Base-by-base conservation (phyloP, 495 filamentous ascomycete genomes). In the Penicillium roqueforti region DNA sequence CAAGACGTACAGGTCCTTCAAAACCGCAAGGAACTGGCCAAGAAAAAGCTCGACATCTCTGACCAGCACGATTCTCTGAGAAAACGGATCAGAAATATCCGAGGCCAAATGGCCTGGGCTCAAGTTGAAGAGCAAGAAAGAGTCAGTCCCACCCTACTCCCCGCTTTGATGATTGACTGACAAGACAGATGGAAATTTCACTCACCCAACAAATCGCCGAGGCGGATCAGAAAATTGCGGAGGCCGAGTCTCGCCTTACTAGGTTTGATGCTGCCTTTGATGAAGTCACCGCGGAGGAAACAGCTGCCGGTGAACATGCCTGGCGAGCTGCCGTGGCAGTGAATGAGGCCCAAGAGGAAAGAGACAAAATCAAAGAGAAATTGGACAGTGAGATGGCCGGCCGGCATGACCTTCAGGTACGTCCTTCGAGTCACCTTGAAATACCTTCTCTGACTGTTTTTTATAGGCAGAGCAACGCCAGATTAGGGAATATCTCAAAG, bases 31-130 rank as follows among this genome's bases (percentile, higher is more conserved):
- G 68, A 77, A 53, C 69, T 71, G 51, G 77, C 77, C 4, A 73
- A 74, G 43, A 71, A 72, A 37, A 80, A 78, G 60, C 70, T 86
- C 41, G 76, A 83, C 51, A 57, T 80, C 31, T 77, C 82, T 18
- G 73, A 87, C 53, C 78, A 81, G 23, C 80, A 86, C 31, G 73
- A 78, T 25, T 70, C 72, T 11, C 65, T 89, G 13, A 76, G 82
- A 43, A 65, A 74, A 3, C 79, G 77, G 31, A 68, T 82, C 43
- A 65, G 71, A 28, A 70, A 71, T 23, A 66, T 86, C 45, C 68
- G 76, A 39, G 66, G 71, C 16, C 85, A 91, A 63, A 72, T 89
- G 71, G 85, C 79, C 28, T 92, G 88, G 88, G 76, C 80, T 23
- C 86, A 89, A 56, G 87, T 92, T 2, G 78, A 82, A 57, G 75